A percentile compares a stretch with the other conserved stretches of the same genome.
phyloP scores from a whole-genome alignment of 345 rosid genomes.

The Aquilaria malaccensis region DNA sequence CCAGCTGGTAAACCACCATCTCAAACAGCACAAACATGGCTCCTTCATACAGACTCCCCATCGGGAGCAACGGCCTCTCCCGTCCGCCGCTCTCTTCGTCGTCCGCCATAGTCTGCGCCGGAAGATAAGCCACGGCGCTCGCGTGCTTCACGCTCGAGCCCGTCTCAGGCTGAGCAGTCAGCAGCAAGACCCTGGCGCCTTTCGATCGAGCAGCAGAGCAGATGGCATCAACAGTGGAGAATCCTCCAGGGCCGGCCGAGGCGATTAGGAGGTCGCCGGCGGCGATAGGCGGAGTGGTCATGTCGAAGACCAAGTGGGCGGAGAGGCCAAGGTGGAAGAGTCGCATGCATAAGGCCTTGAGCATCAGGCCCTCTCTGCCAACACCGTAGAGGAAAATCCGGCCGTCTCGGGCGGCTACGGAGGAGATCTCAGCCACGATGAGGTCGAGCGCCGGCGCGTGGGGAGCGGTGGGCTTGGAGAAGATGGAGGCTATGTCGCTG shows the following conservation, averaged over 20 bases:
- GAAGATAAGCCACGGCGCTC: conserved; percentile 50
- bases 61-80: conserved; percentile 56
- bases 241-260: conserved; percentile 79
- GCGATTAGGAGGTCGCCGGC: conserved; percentile 62
- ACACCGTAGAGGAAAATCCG: conserved; percentile 75
- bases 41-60: conserved; percentile 92
- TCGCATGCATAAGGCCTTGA: conserved; percentile 81
- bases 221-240: conserved; percentile 81
- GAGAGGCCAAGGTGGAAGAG: conserved; percentile 76
- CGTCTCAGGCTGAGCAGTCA: conserved; percentile 64
- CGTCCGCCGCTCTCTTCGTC: conserved; percentile 20
- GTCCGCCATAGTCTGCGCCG: conserved; percentile 83
- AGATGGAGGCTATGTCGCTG: conserved; percentile 54
- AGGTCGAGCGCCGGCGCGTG: conserved; percentile 47
- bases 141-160: conserved; percentile 63
- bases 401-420: conserved; percentile 36
- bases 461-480: conserved; percentile 37
- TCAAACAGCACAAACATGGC: conserved; percentile 86
- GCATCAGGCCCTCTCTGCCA: conserved; percentile 87
- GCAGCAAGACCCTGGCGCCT: conserved; percentile 53
- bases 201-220: conserved; percentile 52
- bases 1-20: conserved; percentile 68
- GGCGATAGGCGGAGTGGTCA: conserved; percentile 76
- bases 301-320: conserved; percentile 67
- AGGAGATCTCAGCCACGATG: conserved; percentile 40